Evolutionary conservation across 2,329 filamentous ascomycete species (phyloP).

Genomic region (Beauveria varroae): DNA sequence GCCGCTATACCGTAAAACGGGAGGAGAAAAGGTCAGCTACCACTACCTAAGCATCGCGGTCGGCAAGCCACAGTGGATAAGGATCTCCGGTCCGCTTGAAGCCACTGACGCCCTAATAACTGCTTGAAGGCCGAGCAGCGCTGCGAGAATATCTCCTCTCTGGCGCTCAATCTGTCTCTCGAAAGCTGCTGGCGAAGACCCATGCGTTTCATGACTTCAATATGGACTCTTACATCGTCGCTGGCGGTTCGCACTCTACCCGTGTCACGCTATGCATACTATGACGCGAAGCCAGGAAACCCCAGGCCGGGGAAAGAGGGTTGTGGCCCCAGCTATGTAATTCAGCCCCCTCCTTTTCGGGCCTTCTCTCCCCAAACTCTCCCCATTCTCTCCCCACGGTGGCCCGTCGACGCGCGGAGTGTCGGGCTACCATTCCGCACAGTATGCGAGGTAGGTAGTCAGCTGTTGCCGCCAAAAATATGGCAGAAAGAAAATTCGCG

Average conservation of each 20-base stretch:
- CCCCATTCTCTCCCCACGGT: slow-evolving; percentile 3
- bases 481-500: neutral
- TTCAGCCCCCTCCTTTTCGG: slow-evolving; percentile 1
- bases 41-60: neutral
- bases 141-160: neutral
- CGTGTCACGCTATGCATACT: neutral
- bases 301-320: neutral
- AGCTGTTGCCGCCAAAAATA: neutral
- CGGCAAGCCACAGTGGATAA: slow-evolving; percentile 6
- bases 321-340: neutral
- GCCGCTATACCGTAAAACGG: neutral
- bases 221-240: neutral
- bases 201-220: neutral
- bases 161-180: neutral
- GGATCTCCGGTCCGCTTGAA: neutral
- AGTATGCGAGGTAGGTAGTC: neutral
- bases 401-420: neutral
- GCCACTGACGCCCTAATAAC: neutral
- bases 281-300: neutral
- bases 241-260: neutral
- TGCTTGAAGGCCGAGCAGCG: neutral
- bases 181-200: neutral
- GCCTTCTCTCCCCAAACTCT: slow-evolving; percentile 6
- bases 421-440: neutral
- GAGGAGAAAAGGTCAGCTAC: neutral